Evolutionary conservation across 1,139 yeast genomes (phyloP), one percentile per base, ranked within the genome.

Genomic region (Hansenula sp.): DNA sequence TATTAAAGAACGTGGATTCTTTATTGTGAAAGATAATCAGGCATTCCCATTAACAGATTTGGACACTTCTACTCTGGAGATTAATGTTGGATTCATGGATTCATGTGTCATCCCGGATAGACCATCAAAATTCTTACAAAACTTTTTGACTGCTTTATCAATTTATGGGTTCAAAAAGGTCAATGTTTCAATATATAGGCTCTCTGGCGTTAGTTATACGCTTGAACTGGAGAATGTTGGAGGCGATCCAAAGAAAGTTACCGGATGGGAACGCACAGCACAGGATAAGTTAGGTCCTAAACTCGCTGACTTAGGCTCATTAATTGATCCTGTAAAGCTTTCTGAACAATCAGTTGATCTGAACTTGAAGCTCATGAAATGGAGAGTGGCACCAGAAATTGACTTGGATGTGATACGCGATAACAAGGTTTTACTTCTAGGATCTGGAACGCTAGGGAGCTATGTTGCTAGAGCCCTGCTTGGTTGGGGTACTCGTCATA

Each of bases 391-490:
- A 1, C 98, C 99, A 0, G 76, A 79, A 10, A 61, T 93, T 8
- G 76, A 93, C 57, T 70, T 93, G 41, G 90, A 86, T 8, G 60
- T 67, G 1, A 70, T 93, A 24, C 77, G 79, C 50, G 49, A 65
- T 13, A 77, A 84, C 24, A 81, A 74, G 50, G 85, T 91, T 32
- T 65, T 93, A 37, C 68, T 93, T 16, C 71, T 93, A n/a, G 99
- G 99, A 0, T 88, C 99, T 0, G 99, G 99, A 5, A 94, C 99
- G 2, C 71, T 94, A 13, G 99, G 99, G 0, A 85, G 95, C 49
- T 90, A 91, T 59, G 94, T 93, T 10, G 78, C 96, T 0, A 70
- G 99, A 46, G 84, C 87, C 0, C 66, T 93, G 34, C 63, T 93
- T 62, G 98, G 95, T 0, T 93, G 99, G 99, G 99, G 99, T 2